Evolutionary conservation across 306 rosid species (phyloP), one percentile per base, ranked within the genome.

Genomic region (Prosopis cineraria): DNA sequence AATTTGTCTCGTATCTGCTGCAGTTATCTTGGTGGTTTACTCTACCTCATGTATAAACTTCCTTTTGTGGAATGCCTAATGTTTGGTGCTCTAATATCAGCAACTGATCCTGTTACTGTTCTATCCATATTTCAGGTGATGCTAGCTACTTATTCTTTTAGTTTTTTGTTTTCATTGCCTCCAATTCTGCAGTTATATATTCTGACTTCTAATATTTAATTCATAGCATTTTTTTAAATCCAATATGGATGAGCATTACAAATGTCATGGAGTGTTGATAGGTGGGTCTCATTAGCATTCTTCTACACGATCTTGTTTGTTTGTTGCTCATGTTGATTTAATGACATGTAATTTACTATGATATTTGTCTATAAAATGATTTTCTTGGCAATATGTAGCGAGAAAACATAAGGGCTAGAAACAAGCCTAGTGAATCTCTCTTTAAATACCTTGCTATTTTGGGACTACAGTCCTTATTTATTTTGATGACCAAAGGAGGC

Each of bases 21-120:
- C 88, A 95, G 99, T 40, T 95, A 95, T 89, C 97, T 95, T 74
- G 99, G 99, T 74, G 99, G 98, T 77, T 82, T 95, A 79, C 56
- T 77, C 58, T 93, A 66, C 86, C 91, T 95, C 84, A 95, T 93
- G 94, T 95, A 91, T 84, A 88, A 78, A 83, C 96, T 95, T 72
- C 99, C 99, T 19, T 91, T 95, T n/a, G 98, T 93, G 43, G 99
- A 95, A 83, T 93, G 99, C 87, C 86, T 95, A 78, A 95, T 95
- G 99, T 95, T 95, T 76, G 99, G 99, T 63, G 91, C 99, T 81
- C 98, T 95, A 79, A 95, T 95, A 86, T 95, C 98, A 33, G 99
- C 99, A 45, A 95, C 99, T 0, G 99, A 95, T 84, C 98, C 99
- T 8, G 99, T 95, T 77, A 95, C 99, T 34, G 99, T 95, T 56